These are phyloP conservation scores for Anthracocystis setariae DNA, from an alignment of 1,284 basidiomycete genomes.

Conservation along the genomic window DNA sequence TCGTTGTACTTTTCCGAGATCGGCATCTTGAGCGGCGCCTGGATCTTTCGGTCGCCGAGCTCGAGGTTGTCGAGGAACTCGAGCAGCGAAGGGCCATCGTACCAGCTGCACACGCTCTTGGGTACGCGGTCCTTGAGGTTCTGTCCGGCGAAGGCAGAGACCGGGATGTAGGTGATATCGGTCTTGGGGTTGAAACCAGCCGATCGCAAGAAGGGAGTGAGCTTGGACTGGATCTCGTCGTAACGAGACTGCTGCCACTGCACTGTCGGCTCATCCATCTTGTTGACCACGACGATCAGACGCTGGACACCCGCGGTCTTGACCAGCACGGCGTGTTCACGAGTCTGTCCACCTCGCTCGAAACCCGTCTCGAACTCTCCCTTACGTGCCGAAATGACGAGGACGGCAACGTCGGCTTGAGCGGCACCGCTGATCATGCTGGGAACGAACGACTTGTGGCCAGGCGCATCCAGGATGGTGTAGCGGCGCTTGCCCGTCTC, in stretches of 20 bases:
- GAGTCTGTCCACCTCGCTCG: slow-evolving; percentile 66
- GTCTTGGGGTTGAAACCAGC: slow-evolving; percentile 67
- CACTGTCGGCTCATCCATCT: slow-evolving; percentile 67
- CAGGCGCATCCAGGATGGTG: slow-evolving; percentile 67
- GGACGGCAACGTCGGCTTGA: slow-evolving; percentile 66
- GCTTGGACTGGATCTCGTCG: slow-evolving; percentile 64
- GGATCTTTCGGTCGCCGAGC: slow-evolving; percentile 65
- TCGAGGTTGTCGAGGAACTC: slow-evolving; percentile 60
- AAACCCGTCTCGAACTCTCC: slow-evolving; percentile 68
- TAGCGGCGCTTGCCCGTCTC: slow-evolving; percentile 67
- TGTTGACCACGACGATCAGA: slow-evolving; percentile 66
- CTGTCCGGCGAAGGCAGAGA: slow-evolving; percentile 65
- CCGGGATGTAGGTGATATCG: slow-evolving; percentile 64
- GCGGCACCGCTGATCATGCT: slow-evolving; percentile 67
- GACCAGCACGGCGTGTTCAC: slow-evolving; percentile 67
- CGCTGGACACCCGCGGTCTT: slow-evolving; percentile 68
- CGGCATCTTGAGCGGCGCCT: slow-evolving; percentile 66
- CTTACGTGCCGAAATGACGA: slow-evolving; percentile 66
- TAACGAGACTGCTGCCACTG: slow-evolving; percentile 64
- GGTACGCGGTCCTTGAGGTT: slow-evolving; percentile 66
- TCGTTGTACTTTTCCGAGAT: slow-evolving; percentile 67
- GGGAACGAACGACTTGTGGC: slow-evolving; percentile 67
- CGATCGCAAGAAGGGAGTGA: slow-evolving; percentile 63
- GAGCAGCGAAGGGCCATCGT: slow-evolving; percentile 61
- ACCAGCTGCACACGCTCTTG: slow-evolving; percentile 60